Evolutionary conservation across 2,329 filamentous ascomycete species (phyloP).

Genomic region (Elsinoe australis): DNA sequence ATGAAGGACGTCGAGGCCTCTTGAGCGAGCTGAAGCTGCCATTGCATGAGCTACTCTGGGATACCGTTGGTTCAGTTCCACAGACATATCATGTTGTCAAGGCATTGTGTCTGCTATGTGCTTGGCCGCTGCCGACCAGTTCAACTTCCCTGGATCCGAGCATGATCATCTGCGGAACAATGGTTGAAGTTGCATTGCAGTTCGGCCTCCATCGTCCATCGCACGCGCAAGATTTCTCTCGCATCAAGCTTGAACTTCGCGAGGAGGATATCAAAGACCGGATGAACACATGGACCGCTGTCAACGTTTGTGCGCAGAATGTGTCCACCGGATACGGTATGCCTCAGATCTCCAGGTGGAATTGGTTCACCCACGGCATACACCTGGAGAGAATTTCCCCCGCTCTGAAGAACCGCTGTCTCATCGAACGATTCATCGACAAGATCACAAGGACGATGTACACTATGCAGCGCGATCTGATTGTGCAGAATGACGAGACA

Average conservation of each 20-base stretch:
- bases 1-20: constrained; percentile 54
- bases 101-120: constrained; percentile 69
- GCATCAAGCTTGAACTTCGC: constrained; percentile 58
- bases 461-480: constrained; percentile 65
- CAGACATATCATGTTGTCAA: constrained; percentile 76
- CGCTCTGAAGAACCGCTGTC: constrained; percentile 60
- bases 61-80: constrained; percentile 67
- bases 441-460: constrained; percentile 74
- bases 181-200: constrained; percentile 81
- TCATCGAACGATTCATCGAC: constrained; percentile 67
- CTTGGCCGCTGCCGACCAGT: constrained; percentile 76
- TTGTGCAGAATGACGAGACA: constrained; percentile 42
- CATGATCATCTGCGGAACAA: constrained; percentile 71
- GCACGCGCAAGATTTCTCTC: constrained; percentile 74
- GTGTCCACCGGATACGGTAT: constrained; percentile 79
- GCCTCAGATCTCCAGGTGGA: constrained; percentile 48
- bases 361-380: constrained; percentile 66
- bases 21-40: constrained; percentile 59
- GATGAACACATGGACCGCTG: constrained; percentile 74
- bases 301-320: constrained; percentile 73
- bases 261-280: constrained; percentile 73
- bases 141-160: constrained; percentile 73
- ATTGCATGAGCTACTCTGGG: constrained; percentile 65
- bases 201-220: constrained; percentile 75
- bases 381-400: constrained; percentile 54